Conservation (phyloP, 2,329 filamentous ascomycete species). For the Rachicladosporium sp. region DNA sequence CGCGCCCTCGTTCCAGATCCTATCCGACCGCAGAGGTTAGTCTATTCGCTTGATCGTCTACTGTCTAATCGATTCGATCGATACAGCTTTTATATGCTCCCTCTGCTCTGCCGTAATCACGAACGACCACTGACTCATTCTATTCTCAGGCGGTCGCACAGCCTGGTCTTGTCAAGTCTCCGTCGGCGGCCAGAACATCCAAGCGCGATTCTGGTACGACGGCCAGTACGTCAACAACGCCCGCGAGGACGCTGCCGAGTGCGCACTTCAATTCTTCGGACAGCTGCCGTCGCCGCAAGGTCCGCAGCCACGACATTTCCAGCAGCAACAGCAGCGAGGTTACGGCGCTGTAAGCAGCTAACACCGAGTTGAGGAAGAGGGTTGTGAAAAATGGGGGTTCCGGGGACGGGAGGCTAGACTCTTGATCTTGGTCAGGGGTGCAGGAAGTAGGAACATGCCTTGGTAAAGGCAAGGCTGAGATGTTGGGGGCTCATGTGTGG, state of each 20-base stretch:
- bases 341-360: slow-evolving; percentile 6
- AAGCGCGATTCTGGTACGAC: slow-evolving; percentile 85
- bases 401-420: no score
- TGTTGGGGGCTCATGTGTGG: no score
- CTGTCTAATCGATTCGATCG: no score
- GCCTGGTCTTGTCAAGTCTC: slow-evolving; percentile 77
- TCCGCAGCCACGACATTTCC: slow-evolving; percentile 11
- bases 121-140: no score
- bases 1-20: slow-evolving; percentile 45
- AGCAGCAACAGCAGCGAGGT: slow-evolving; percentile 13
- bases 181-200: slow-evolving; percentile 51
- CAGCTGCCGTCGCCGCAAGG: slow-evolving; percentile 15
- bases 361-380: no score
- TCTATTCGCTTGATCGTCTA: slow-evolving; percentile 7
- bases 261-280: slow-evolving; percentile 51
- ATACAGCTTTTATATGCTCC: not conserved
- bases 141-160: slow-evolving; percentile 61
- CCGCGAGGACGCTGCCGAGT: slow-evolving; percentile 81
- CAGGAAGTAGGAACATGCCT: no score
- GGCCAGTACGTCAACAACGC: slow-evolving; percentile 79
- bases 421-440: no score
- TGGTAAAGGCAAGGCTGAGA: no score
- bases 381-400: no score
- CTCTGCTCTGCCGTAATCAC: not conserved
- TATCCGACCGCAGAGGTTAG: slow-evolving; percentile 64